phyloP scores from a whole-genome alignment of 306 rosid genomes.

The Ochetophila trinervis region DNA sequence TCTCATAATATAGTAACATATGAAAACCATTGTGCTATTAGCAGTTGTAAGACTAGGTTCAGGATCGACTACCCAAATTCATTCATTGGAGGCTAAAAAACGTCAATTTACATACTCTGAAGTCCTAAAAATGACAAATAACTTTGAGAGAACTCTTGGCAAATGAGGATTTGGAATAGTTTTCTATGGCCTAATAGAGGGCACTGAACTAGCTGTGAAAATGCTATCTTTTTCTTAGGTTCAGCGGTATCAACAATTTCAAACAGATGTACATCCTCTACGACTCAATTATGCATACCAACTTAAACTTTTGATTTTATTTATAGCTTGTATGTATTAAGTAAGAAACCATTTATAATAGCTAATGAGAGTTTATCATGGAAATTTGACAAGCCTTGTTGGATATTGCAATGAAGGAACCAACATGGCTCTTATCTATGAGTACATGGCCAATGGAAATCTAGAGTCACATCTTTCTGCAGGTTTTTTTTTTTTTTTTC shows the following conservation, averaged over 20 bases:
- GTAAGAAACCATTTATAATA: too few species aligned
- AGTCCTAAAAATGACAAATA: conserved; percentile 29
- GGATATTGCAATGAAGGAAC: conserved; percentile 37
- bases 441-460: conserved; percentile 38
- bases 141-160: conserved; percentile 32
- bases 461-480: conserved; percentile 27
- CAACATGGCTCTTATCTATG: conserved; percentile 33
- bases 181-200: conserved; percentile 31
- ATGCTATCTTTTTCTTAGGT: conserved; percentile 38
- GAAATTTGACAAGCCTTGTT: conserved; percentile 39
- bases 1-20: too few species aligned
- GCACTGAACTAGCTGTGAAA: conserved; percentile 57
- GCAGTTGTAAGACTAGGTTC: not conserved
- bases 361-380: conserved; percentile 47
- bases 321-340: too few species aligned
- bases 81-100: conserved; percentile 35
- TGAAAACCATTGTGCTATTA: not conserved
- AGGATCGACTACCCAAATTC: not conserved
- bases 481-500: too few species aligned
- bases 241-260: conserved; percentile 50
- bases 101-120: conserved; percentile 47
- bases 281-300: not conserved
- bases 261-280: conserved; percentile 39
- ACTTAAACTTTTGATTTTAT: not conserved
- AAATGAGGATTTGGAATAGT: conserved; percentile 55